Conservation (phyloP, 31 red algal species). For the Porphyra umbilicalis region DNA sequence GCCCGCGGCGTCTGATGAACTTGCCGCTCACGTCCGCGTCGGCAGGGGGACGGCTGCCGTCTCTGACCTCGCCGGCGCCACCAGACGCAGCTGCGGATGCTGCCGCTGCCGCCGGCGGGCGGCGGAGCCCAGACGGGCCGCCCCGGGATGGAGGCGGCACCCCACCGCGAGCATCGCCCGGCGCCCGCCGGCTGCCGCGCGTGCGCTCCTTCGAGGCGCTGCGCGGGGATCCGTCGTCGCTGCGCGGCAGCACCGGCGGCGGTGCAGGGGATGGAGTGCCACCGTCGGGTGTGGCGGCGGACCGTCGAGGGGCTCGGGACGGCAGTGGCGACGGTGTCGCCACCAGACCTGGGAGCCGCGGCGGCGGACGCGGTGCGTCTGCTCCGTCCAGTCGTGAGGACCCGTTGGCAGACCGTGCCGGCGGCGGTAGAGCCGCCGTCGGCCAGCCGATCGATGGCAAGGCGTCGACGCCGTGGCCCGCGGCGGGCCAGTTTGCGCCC, state of each 20-base stretch:
- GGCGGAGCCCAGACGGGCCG: neutral
- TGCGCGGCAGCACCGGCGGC: neutral
- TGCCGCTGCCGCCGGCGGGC: neutral
- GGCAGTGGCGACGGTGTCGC: neutral
- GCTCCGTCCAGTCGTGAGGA: neutral
- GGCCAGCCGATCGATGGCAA: neutral
- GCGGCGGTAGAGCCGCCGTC: neutral
- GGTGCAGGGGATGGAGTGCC: neutral
- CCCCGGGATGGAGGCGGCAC: neutral
- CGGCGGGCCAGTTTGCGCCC: neutral
- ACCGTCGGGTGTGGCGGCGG: neutral
- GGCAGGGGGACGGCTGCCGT: neutral
- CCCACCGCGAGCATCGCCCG: neutral
- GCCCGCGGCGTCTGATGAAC: neutral
- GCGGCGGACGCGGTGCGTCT: neutral
- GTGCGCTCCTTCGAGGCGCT: neutral
- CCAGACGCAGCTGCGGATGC: no score
- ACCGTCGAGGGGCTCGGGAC: neutral
- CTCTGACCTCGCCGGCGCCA: neutral
- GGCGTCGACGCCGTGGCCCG: neutral
- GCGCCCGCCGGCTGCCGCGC: neutral
- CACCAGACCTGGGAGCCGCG: neutral
- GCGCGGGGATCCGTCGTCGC: neutral
- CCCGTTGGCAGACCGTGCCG: neutral
- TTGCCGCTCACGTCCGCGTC: neutral